Evolutionary conservation across 495 filamentous ascomycete species (phyloP), one percentile per base, ranked within the genome.

Genomic region (Durotheca rogersii): DNA sequence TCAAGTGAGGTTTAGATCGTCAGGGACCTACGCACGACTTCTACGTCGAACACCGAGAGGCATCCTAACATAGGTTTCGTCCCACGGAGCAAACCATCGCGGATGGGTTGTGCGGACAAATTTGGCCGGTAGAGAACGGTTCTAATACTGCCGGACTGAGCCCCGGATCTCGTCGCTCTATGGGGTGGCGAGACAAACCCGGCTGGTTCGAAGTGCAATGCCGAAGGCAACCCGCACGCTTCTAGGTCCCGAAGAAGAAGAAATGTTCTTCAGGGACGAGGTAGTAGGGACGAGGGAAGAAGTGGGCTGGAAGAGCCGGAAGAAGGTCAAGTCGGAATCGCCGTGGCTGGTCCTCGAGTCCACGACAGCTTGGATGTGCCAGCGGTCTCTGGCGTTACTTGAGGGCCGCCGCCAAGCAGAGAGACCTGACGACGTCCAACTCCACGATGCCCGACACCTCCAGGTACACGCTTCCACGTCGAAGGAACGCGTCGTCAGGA

Each of bases 1-100:
- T 42, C 30, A 39, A 58, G 55, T 45, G 48, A 58, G 55, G 43
- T 34, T 4, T 27, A n/a, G 11, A 35, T 32, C 34, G 40, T 58
- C 39, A n/a, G 48, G 29, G 10, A 23, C 17, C 35, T 23, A 7
- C n/a, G n/a, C n/a, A 7, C 9, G 17, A 25, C 17, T 31, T 20
- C 31, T 36, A 20, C 35, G 15, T 41, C 38, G 16, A 19, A 40
- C 41, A 33, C 33, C 25, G 11, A 36, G 20, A 41, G 6, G 29
- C 10, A 17, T 32, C 21, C 10, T 37, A 33, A 21, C 2, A 5
- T 41, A 30, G 15, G 21, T 11, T 17, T 23, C 20, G 16, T 51
- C 15, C 38, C 51, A 41, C 37, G 38, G 31, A 25, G 35, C 17
- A 35, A 30, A 34, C 41, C 35, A 19, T 34, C 30, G 6, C 12